Evolutionary conservation across 495 filamentous ascomycete genomes (phyloP), one percentile per base, ranked within the genome.

Genomic region (Penicillium soppii): DNA sequence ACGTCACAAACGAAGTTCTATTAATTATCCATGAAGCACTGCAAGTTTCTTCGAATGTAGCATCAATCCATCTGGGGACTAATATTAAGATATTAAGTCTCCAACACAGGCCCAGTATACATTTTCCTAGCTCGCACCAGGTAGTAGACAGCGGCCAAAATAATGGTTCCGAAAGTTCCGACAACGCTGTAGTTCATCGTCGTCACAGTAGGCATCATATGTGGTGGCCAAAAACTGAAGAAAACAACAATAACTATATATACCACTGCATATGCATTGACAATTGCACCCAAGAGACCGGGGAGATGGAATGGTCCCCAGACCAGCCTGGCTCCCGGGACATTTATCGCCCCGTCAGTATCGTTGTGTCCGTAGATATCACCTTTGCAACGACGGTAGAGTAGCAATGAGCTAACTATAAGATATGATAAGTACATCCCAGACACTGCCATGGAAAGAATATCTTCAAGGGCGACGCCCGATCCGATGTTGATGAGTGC

Each of bases 161-260:
- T n/a, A 32, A 73, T 59, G 13, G 66, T 66, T 2, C 52, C 63
- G 1, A 54, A 60, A 23, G 66, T 75, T 5, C 73, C 72, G 3
- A 77, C 57, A 17, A 75, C 59, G 37, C 65, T 74, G 58, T 67
- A 79, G 54, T 81, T 80, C 72, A 79, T 76, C 1, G 56, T 63
- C n/a, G 61, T 61, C 1, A 68, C 55, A 12, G 65, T 70, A 0
- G 68, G 62, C 2, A 66, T 41, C 22, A 68, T 61, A 17, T 56
- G 33, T 42, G 58, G 40, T 17, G 76, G 68, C 73, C 75, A 79
- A 58, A 76, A 79, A 46, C 53, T 68, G 57, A 68, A 75, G 33
- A 71, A 68, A 15, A 74, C 54, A 12, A 70, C 66, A 17, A 74
- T 68, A 13, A 56, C 55, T 8, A 69, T 67, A 40, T 68, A 74